Evolutionary conservation across 345 rosid genomes (phyloP), one percentile per base, ranked within the genome.

Genomic region (Hibiscus mutabilis): DNA sequence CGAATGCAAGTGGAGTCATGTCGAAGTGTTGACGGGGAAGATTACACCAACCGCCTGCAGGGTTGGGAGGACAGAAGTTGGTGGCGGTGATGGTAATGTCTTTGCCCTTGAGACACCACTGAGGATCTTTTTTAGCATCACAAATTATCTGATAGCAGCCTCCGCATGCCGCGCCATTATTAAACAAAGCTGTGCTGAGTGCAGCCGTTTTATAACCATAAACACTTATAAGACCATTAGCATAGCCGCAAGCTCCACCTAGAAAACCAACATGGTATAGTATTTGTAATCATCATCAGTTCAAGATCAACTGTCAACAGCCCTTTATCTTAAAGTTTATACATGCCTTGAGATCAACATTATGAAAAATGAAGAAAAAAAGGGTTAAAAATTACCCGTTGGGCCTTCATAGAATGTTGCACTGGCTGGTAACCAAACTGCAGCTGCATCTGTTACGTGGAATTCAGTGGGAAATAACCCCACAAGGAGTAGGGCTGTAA

Each of bases 241-340:
- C 92, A 67, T 89, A 91, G 6, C 94, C 97, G 66, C 97, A 91
- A 21, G 97, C 94, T 22, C 92, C 94, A 13, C 92, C 97, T 91
- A 61, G 6, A 57, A 46, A 10, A 42, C 40, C 60, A 19, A 27
- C 44, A 62, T 15, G 3, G 15, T 6, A 72, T 4, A 33, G 37
- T 7, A 33, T 53, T 53, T n/a, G 3, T 53, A 53, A 19, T 53
- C 13, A 51, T 7, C 49, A 22, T 21, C 4, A 56, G 14, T 56
- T 52, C 57, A 52, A n/a, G n/a, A n/a, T n/a, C n/a, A n/a, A n/a
- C n/a, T n/a, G n/a, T n/a, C n/a, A n/a, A n/a, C n/a, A n/a, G n/a
- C n/a, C n/a, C n/a, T n/a, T n/a, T n/a, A n/a, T n/a, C n/a, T n/a
- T n/a, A n/a, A n/a, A n/a, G n/a, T n/a, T n/a, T n/a, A n/a, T n/a